Percentiles rank a stretch among this genome's conserved stretches.
Conservation (phyloP, 108 stramenopile genomes). For the Stephanodiscus minutulus region DNA sequence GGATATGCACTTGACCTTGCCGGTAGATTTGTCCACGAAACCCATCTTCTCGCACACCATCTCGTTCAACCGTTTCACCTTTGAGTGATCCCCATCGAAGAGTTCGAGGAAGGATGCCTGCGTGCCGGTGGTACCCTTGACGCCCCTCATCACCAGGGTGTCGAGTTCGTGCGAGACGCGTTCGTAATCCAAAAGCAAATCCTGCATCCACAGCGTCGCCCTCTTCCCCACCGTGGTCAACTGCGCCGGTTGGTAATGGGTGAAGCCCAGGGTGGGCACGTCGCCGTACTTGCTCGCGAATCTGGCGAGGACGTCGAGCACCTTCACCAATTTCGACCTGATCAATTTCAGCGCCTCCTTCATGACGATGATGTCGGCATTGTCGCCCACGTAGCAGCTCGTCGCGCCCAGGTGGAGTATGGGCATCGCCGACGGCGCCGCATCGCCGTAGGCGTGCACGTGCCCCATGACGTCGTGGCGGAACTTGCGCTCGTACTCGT, state of each 20-base stretch:
- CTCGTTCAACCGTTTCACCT: slow-evolving; percentile 87
- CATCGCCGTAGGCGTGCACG: slow-evolving; percentile 96
- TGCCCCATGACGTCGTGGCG: slow-evolving; percentile 99
- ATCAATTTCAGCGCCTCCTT: slow-evolving; percentile 84
- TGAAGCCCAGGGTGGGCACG: slow-evolving; percentile 96
- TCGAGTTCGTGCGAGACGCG: slow-evolving; percentile 90
- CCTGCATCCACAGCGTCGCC: slow-evolving; percentile 97
- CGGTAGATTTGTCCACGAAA: slow-evolving; percentile 47
- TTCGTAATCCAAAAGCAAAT: slow-evolving; percentile 88
- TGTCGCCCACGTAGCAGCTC: slow-evolving; percentile 96
- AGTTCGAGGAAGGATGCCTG: slow-evolving; percentile 98
- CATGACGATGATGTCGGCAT: slow-evolving; percentile 95
- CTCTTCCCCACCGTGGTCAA: slow-evolving; percentile 98
- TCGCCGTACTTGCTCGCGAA: slow-evolving; percentile 89
- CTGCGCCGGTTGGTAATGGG: slow-evolving; percentile 98
- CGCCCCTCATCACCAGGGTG: slow-evolving; percentile 94
- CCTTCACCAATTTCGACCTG: slow-evolving; percentile 90
- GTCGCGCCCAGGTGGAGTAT: slow-evolving; percentile 99
- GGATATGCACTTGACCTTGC: slow-evolving; percentile 68
- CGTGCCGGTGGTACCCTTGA: slow-evolving; percentile 99
- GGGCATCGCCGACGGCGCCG: slow-evolving; percentile 90
- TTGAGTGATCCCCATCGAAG: slow-evolving; percentile 98
- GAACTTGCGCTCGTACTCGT: slow-evolving; percentile 92
- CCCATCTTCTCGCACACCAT: slow-evolving; percentile 94
- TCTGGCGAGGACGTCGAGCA: slow-evolving; percentile 66